Conservation (phyloP, 441 rosid genomes). For the Pelargonium cotyledonis region DNA sequence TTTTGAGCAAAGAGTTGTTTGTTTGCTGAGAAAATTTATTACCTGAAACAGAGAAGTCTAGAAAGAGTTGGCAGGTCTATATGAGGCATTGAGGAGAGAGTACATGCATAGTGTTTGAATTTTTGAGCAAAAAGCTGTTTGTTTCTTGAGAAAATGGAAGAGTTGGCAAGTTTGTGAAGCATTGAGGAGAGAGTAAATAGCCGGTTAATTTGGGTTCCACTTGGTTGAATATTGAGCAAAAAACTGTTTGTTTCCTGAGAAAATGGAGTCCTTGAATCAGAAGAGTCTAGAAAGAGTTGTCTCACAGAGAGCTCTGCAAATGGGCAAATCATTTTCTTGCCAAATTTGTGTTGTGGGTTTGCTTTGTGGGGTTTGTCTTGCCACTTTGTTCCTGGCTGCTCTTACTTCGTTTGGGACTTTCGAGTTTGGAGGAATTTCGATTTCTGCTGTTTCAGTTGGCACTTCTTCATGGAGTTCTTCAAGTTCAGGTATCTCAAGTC, state of each 20-base stretch:
- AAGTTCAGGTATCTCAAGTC: not conserved
- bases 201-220: not conserved
- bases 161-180: not conserved
- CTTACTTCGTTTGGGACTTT: conserved; percentile 69
- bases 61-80: too few relatives aligned
- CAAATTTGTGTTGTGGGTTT: conserved; percentile 86
- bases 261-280: conserved; percentile 38
- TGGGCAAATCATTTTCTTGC: conserved; percentile 82
- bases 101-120: too few relatives aligned
- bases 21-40: too few relatives aligned
- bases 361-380: conserved; percentile 77
- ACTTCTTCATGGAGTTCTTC: conserved; percentile 35
- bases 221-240: not conserved
- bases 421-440: conserved; percentile 46
- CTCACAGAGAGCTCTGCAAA: conserved; percentile 76
- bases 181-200: not conserved
- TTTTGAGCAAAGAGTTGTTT: too few relatives aligned
- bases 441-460: conserved; percentile 36
- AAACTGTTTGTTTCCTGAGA: not conserved
- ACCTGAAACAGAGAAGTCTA: too few relatives aligned
- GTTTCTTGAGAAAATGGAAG: too few relatives aligned
- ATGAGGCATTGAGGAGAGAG: too few relatives aligned
- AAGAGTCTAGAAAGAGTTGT: conserved; percentile 71
- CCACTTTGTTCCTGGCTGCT: conserved; percentile 74
- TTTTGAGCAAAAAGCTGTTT: too few relatives aligned